Evolutionary conservation across 305 asterid genomes (phyloP), one percentile per base, ranked within the genome.

Genomic region (Fraxinus paxiana): DNA sequence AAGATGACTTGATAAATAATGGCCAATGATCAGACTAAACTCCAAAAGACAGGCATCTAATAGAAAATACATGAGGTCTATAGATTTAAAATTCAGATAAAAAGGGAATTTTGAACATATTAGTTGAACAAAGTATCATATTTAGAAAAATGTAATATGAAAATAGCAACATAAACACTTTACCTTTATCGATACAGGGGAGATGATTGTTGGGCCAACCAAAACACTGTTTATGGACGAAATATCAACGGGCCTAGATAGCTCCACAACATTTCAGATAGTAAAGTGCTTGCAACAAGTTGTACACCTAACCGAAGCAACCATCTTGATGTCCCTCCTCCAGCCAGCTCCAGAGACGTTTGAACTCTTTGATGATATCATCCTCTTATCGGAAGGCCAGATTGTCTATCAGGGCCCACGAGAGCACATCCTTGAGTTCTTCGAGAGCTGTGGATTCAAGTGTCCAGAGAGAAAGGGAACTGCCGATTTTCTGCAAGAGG

Each of bases 271-370:
- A 1, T 91, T 87, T 84, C 97, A 92, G 79, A 88, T 92, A 18
- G 90, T 92, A 71, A 87, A 91, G 73, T 92, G 90, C 54, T 77
- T 92, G 84, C 93, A 89, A 61, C 97, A 92, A 59, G 84, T 92
- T 34, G 97, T 88, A 34, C 93, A 92, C 72, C 78, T 90, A 5
- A 86, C 93, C 1, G 90, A 92, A 83, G 92, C 92, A 75, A 92
- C 97, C 30, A 81, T 92, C 73, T 83, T 91, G 83, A 86, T 91
- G 88, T 89, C 95, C 80, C 91, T 92, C 37, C 97, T 92, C 78
- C 97, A 92, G 59, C 95, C 93, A n/a, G 93, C 95, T 1, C 97
- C 95, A 0, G 95, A 92, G 77, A 87, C 92, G 7, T 92, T 92
- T 75, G 92, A 89, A 20, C 95, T 92, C 73, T 92, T 92, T 75